These are phyloP conservation scores for Pleurotus salmoneostramineus DNA, from an alignment of 768 basidiomycete species.

Conservation along the genomic window DNA sequence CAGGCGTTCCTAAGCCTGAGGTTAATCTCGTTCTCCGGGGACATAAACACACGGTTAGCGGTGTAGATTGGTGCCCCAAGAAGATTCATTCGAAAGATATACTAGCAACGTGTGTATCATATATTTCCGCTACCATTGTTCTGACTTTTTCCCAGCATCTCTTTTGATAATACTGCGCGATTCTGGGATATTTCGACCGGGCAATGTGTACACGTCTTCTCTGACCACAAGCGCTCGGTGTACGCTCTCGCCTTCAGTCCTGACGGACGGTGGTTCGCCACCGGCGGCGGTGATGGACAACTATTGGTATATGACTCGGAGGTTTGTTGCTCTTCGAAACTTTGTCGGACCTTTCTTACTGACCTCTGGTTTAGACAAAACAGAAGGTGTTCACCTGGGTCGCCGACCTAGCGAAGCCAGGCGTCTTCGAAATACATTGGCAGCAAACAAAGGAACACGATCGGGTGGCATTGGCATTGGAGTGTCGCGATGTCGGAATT, in stretches of 20 bases:
- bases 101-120: conserved; percentile 59
- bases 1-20: conserved; percentile 33
- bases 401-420: conserved; percentile 51
- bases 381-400: conserved; percentile 64
- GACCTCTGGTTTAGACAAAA: conserved; percentile 28
- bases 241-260: conserved; percentile 78
- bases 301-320: conserved; percentile 67
- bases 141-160: conserved; percentile 43
- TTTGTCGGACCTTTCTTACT: neutral
- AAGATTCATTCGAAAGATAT: conserved; percentile 50
- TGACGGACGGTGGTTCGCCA: conserved; percentile 65
- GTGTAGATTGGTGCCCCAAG: conserved; percentile 66
- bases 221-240: conserved; percentile 67
- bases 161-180: conserved; percentile 77
- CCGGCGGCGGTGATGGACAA: conserved; percentile 78
- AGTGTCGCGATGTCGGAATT: conserved; percentile 63
- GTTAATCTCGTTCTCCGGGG: conserved; percentile 49
- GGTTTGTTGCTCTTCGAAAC: conserved; percentile 32
- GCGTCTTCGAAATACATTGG: conserved; percentile 79
- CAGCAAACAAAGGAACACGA: conserved; percentile 45
- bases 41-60: conserved; percentile 62
- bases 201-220: conserved; percentile 66
- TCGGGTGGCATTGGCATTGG: conserved; percentile 67
- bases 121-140: conserved; percentile 8
- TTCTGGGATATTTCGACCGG: conserved; percentile 83